These are phyloP conservation scores for Flaveria sonorensis DNA, from an alignment of 129 eudicot genomes.

Conservation along the genomic window DNA sequence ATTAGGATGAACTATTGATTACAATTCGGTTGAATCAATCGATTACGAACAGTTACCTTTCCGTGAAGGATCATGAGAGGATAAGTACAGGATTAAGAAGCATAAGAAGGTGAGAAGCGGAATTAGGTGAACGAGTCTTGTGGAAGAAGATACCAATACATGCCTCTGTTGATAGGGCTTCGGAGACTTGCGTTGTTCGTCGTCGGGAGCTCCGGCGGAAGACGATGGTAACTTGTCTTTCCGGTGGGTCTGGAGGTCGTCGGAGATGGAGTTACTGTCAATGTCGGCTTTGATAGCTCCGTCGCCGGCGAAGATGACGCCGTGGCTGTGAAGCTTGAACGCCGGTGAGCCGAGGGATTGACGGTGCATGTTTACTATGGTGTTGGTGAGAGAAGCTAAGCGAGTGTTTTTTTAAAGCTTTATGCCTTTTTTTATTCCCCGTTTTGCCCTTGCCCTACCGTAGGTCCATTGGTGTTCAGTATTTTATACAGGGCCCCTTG, in stretches of 20 bases:
- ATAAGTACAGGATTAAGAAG: conserved; percentile 40
- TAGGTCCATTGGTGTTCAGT: conserved; percentile 7
- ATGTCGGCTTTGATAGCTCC: conserved; percentile 27
- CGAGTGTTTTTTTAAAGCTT: conserved; percentile 16
- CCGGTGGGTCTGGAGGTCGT: conserved; percentile 24
- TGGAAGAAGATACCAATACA: conserved; percentile 20
- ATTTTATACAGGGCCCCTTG: conserved; percentile 6
- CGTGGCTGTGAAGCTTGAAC: conserved; percentile 31
- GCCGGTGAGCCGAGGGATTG: conserved; percentile 52
- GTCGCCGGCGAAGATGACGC: conserved; percentile 32
- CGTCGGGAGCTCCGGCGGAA: conserved; percentile 14
- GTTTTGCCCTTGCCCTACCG: conserved; percentile 15
- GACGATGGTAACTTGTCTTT: conserved; percentile 26
- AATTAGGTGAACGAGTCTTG: conserved; percentile 37
- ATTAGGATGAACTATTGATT: not conserved
- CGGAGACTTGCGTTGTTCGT: conserved; percentile 35
- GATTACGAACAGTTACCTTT: conserved; percentile 25
- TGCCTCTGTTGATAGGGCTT: conserved; percentile 28
- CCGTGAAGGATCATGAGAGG: conserved; percentile 45
- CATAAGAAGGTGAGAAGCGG: conserved; percentile 44
- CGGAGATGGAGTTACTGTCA: conserved; percentile 16
- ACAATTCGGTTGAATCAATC: not conserved
- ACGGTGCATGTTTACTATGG: conserved; percentile 41
- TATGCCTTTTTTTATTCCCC: conserved; percentile 11
- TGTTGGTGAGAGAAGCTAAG: not conserved